Conservation (phyloP, 2,329 filamentous ascomycete genomes). For the Cytospora chrysosperma region DNA sequence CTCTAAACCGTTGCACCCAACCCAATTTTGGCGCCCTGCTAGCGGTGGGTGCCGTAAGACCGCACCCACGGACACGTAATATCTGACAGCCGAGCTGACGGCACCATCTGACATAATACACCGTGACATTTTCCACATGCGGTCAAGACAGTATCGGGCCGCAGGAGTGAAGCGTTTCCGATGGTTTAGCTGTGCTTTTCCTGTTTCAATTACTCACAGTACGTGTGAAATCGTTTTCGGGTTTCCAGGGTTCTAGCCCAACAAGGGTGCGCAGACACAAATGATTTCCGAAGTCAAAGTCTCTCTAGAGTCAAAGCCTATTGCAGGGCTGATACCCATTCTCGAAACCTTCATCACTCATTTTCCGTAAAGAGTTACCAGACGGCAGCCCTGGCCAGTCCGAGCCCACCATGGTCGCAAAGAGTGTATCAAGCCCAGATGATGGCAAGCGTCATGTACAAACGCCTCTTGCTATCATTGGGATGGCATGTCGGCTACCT, state of each 20-base stretch:
- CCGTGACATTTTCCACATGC: not conserved
- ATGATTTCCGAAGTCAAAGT: not conserved
- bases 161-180: not conserved
- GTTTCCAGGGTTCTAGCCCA: not conserved
- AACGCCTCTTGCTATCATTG: constrained; percentile 44
- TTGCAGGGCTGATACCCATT: not conserved
- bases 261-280: too few species aligned
- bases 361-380: not conserved
- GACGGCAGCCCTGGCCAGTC: not conserved
- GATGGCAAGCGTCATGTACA: constrained; percentile 11
- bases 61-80: constrained; percentile 1
- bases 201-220: constrained; percentile 1
- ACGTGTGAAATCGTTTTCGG: not conserved
- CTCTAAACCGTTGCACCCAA: too few species aligned
- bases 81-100: constrained; percentile 1
- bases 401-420: not conserved
- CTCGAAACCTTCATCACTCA: not conserved
- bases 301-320: not conserved
- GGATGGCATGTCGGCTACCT: constrained; percentile 43
- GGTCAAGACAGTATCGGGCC: not conserved
- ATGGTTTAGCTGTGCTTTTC: not conserved
- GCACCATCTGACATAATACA: constrained; percentile 5
- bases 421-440: constrained; percentile 1
- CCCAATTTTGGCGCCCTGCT: too few species aligned
- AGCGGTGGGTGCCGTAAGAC: not conserved